phyloP scores from a whole-genome alignment of 306 rosid genomes.

The Cyclanthera cordifolia region DNA sequence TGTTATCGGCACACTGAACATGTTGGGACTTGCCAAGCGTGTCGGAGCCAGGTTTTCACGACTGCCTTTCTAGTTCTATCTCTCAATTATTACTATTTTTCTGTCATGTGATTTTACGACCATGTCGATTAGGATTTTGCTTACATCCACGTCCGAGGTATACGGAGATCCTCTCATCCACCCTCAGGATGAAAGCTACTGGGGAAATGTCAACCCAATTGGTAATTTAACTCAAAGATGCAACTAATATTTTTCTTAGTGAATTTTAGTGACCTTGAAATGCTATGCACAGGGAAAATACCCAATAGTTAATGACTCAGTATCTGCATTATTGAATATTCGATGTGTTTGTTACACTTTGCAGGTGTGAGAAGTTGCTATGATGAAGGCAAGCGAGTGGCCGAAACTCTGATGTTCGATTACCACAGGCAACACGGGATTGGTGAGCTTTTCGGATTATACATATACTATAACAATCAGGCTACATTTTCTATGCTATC shows the following conservation, averaged over 20 bases:
- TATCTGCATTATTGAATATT: not conserved
- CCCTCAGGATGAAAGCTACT: conserved; percentile 82
- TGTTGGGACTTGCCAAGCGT: conserved; percentile 98
- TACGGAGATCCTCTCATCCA: conserved; percentile 94
- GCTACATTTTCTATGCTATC: not conserved
- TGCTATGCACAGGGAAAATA: not conserved
- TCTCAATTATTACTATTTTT: not conserved
- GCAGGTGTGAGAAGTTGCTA: conserved; percentile 88
- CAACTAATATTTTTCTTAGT: not conserved
- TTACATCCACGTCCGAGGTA: conserved; percentile 93
- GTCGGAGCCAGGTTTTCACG: conserved; percentile 84
- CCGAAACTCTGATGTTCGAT: conserved; percentile 97
- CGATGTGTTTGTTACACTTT: not conserved
- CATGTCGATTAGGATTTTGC: conserved; percentile 60
- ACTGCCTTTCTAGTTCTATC: not conserved
- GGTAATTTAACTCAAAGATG: conserved; percentile 30
- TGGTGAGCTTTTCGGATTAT: conserved; percentile 26
- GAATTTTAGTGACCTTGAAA: not conserved
- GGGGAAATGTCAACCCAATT: conserved; percentile 98
- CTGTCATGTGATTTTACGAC: conserved; percentile 14
- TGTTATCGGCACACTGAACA: conserved; percentile 90
- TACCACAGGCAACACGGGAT: conserved; percentile 96
- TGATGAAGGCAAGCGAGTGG: conserved; percentile 98
- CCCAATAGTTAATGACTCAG: not conserved
- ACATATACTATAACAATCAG: not conserved